Evolutionary conservation across 2,329 filamentous ascomycete genomes (phyloP).

Genomic region (Neopestalotiopsis sp.): DNA sequence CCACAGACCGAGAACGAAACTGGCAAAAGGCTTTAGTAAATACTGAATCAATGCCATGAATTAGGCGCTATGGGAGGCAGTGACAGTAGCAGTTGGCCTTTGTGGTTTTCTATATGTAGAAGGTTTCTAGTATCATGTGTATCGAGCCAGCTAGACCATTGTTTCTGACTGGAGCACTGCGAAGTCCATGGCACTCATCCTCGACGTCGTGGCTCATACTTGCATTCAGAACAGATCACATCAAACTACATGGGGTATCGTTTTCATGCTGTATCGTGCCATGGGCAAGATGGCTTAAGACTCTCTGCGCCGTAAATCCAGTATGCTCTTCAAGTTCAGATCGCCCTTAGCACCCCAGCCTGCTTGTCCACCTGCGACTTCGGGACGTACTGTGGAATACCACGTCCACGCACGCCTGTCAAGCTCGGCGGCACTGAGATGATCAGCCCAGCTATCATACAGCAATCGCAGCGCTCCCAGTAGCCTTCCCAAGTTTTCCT

Average conservation of each 20-base stretch:
- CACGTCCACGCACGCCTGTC: conserved; percentile 81
- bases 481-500: conserved; percentile 71
- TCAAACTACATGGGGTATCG: neutral
- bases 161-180: too few relatives aligned
- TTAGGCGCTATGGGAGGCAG: too few relatives aligned
- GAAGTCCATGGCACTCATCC: too few relatives aligned
- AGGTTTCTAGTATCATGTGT: too few relatives aligned
- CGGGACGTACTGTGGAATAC: conserved; percentile 79
- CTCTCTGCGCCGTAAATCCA: conserved; percentile 58
- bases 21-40: too few relatives aligned
- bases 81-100: too few relatives aligned
- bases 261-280: neutral
- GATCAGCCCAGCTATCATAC: conserved; percentile 75
- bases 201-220: too few relatives aligned
- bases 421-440: conserved; percentile 68
- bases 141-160: too few relatives aligned
- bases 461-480: conserved; percentile 75
- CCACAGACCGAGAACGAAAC: too few relatives aligned
- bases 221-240: too few relatives aligned
- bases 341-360: conserved; percentile 86
- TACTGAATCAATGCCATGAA: too few relatives aligned
- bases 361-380: conserved; percentile 73
- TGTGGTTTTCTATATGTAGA: too few relatives aligned
- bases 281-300: neutral
- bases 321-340: conserved; percentile 69